A percentile compares a stretch with the other conserved stretches of the same genome.
These are phyloP conservation scores for Choanephora cucurbitarum DNA, from an alignment of 371 early-diverging fungal species.

Conservation along the genomic window DNA sequence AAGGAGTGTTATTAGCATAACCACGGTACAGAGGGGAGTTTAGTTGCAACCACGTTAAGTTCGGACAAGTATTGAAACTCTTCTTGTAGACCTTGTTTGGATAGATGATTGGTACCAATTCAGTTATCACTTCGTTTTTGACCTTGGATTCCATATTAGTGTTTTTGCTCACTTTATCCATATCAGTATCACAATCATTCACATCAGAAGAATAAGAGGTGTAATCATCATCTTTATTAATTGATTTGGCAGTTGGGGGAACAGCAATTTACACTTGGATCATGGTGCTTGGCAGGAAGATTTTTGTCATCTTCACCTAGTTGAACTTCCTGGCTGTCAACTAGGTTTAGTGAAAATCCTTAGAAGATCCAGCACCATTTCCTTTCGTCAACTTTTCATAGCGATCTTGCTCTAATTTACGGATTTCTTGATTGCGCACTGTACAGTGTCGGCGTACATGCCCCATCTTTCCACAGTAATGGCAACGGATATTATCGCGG, in stretches of 20 bases:
- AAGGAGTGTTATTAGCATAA: background rate
- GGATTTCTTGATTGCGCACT: background rate
- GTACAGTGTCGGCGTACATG: slow-evolving; percentile 1
- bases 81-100: background rate
- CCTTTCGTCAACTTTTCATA: background rate
- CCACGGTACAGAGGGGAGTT: background rate
- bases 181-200: background rate
- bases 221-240: background rate
- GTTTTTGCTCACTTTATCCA: too few species aligned
- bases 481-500: too few species aligned
- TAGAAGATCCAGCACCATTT: background rate
- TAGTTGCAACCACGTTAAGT: background rate
- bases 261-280: background rate
- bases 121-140: background rate
- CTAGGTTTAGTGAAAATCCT: slow-evolving; percentile 9
- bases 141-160: background rate
- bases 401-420: slow-evolving; percentile 1
- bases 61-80: background rate
- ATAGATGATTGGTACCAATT: background rate
- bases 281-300: background rate
- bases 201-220: background rate
- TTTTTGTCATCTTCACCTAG: background rate
- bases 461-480: slow-evolving; percentile 10
- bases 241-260: too few species aligned
- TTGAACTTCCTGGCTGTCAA: too few species aligned